These are phyloP conservation scores for Capsicum baccatum DNA, from an alignment of 257 asterid species.

Conservation along the genomic window DNA sequence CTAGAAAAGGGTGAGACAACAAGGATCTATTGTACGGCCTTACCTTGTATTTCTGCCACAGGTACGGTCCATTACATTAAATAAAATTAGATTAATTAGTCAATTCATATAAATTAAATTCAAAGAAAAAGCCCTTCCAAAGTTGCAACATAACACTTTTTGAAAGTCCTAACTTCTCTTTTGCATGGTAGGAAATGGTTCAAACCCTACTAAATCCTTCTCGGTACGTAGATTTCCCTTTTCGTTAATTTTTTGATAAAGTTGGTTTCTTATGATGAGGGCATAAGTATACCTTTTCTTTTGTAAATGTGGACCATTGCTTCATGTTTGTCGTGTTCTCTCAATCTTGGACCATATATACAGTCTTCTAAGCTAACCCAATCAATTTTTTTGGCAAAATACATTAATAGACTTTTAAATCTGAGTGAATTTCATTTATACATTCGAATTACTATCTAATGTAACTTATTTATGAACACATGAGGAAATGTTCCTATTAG, in stretches of 20 bases:
- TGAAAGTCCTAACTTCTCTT: slow-evolving; percentile 44
- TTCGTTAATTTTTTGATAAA: slow-evolving; percentile 52
- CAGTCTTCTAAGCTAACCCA: background rate
- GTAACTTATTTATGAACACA: background rate
- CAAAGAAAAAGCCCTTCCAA: background rate
- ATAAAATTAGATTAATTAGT: background rate
- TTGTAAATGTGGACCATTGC: slow-evolving; percentile 46
- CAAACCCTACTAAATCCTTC: slow-evolving; percentile 46
- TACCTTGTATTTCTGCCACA: too few species aligned
- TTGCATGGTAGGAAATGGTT: slow-evolving; percentile 50
- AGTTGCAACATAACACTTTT: background rate
- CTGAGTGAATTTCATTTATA: background rate
- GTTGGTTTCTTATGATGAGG: slow-evolving; percentile 47
- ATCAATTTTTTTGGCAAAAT: background rate
- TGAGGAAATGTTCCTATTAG: too few species aligned
- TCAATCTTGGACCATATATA: slow-evolving; percentile 35
- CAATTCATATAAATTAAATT: background rate
- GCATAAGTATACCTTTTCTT: slow-evolving; percentile 34
- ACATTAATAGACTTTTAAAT: background rate
- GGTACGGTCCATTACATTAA: background rate
- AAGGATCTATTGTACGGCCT: too few species aligned
- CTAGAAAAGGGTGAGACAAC: too few species aligned
- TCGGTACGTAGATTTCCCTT: slow-evolving; percentile 43
- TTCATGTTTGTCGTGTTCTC: slow-evolving; percentile 41
- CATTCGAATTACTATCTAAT: background rate